Evolutionary conservation across 148 eudicot genomes (phyloP).

Genomic region (Selenicereus undatus): DNA sequence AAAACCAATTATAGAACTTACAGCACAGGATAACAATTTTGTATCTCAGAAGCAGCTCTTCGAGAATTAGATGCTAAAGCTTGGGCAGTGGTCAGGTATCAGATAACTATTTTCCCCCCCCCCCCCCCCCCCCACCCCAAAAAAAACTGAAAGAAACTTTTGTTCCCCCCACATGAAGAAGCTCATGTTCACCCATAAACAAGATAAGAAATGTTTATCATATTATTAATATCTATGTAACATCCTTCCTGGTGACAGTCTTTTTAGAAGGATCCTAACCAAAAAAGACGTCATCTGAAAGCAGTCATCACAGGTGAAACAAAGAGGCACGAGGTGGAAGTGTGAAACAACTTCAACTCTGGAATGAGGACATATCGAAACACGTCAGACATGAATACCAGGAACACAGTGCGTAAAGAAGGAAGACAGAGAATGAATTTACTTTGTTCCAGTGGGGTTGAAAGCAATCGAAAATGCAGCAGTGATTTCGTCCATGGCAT

Average conservation of each 20-base stretch:
- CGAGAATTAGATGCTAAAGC: background rate
- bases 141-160: background rate
- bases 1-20: background rate
- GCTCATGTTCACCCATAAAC: background rate
- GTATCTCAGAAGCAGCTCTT: background rate
- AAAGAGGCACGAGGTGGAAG: background rate
- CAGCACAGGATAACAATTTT: too few species aligned
- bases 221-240: background rate
- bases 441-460: conserved; percentile 84
- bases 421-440: conserved; percentile 28
- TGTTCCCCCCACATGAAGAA: background rate
- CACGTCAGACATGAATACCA: background rate
- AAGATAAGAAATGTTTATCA: background rate
- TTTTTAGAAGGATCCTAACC: background rate
- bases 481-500: conserved; percentile 95
- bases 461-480: conserved; percentile 92
- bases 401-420: background rate
- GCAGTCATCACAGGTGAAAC: background rate
- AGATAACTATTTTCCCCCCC: too few species aligned
- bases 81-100: background rate
- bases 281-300: background rate
- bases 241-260: background rate
- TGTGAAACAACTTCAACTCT: background rate
- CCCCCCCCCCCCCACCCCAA: background rate
- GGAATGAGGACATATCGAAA: conserved; percentile 1